Percentiles rank a stretch among this genome's conserved stretches.
These are phyloP conservation scores for Phialemoniopsis sp. DNA, from an alignment of 2,329 filamentous ascomycete genomes.

Conservation along the genomic window DNA sequence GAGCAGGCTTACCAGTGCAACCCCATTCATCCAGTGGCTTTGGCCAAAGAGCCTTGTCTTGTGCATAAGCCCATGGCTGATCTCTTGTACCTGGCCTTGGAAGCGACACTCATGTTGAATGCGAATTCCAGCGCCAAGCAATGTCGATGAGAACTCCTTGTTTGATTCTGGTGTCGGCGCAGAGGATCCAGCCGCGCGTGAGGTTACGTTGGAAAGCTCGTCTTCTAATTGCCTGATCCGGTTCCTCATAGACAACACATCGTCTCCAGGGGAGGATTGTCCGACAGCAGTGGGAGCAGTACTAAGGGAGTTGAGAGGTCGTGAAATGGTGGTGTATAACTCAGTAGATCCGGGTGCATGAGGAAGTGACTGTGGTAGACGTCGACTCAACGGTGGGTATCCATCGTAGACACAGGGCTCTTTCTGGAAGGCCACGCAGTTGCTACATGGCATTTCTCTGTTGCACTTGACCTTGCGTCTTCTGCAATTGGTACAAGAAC, in stretches of 20 bases:
- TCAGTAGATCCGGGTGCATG: too few relatives aligned
- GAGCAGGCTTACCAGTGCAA: conserved; percentile 33
- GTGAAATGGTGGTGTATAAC: too few relatives aligned
- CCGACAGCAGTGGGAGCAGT: too few relatives aligned
- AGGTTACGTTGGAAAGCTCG: conserved; percentile 22
- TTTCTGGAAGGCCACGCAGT: conserved; percentile 29
- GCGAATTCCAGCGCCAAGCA: conserved; percentile 18
- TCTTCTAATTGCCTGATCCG: conserved; percentile 36
- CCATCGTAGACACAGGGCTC: conserved; percentile 20
- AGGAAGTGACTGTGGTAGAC: neutral
- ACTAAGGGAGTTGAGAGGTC: too few relatives aligned
- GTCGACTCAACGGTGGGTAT: conserved; percentile 2
- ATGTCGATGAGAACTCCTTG: too few relatives aligned
- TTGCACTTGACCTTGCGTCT: conserved; percentile 41
- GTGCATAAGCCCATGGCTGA: conserved; percentile 39
- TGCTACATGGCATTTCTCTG: conserved; percentile 32
- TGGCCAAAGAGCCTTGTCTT: conserved; percentile 54
- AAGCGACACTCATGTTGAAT: conserved; percentile 30
- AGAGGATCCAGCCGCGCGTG: conserved; percentile 16
- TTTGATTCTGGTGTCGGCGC: too few relatives aligned
- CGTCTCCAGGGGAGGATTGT: conserved; percentile 4
- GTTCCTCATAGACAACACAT: conserved; percentile 28
- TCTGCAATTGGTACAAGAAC: conserved; percentile 33
- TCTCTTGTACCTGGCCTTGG: conserved; percentile 19
- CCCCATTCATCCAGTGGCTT: conserved; percentile 51